Conservation (phyloP, 257 asterid genomes). For the Eustoma russellianum region DNA sequence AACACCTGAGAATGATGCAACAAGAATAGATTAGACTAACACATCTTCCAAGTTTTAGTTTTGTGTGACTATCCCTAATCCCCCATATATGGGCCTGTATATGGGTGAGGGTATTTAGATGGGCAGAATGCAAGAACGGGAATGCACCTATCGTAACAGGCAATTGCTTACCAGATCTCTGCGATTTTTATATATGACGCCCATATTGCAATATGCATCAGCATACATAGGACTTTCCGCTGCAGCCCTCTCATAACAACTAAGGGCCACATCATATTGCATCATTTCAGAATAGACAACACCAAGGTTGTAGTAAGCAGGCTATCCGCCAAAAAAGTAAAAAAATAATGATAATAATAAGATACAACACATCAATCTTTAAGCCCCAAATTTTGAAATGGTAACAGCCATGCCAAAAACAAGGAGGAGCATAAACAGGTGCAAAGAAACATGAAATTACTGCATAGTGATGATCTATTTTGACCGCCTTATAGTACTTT, state of each 20-base stretch:
- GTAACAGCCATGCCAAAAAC: neutral
- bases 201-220: slow-evolving; percentile 99
- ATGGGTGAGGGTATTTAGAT: neutral
- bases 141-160: slow-evolving; percentile 87
- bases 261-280: slow-evolving; percentile 95
- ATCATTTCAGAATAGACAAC: slow-evolving; percentile 98
- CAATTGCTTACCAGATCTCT: slow-evolving; percentile 96
- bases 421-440: neutral
- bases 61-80: too few species aligned
- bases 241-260: slow-evolving; percentile 95
- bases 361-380: slow-evolving; percentile 7
- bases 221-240: slow-evolving; percentile 96
- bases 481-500: slow-evolving; percentile 91
- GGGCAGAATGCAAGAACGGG: slow-evolving; percentile 5
- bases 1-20: slow-evolving; percentile 51
- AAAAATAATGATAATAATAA: slow-evolving; percentile 4
- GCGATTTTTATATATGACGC: slow-evolving; percentile 90
- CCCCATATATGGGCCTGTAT: neutral
- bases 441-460: slow-evolving; percentile 38
- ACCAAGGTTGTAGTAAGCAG: slow-evolving; percentile 98
- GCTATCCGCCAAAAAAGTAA: slow-evolving; percentile 47
- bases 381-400: neutral
- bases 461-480: slow-evolving; percentile 84
- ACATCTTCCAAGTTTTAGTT: neutral
- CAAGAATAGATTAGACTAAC: slow-evolving; percentile 19